Conservation (phyloP, 495 filamentous ascomycete species). For the Lineolata rhizophorae region DNA sequence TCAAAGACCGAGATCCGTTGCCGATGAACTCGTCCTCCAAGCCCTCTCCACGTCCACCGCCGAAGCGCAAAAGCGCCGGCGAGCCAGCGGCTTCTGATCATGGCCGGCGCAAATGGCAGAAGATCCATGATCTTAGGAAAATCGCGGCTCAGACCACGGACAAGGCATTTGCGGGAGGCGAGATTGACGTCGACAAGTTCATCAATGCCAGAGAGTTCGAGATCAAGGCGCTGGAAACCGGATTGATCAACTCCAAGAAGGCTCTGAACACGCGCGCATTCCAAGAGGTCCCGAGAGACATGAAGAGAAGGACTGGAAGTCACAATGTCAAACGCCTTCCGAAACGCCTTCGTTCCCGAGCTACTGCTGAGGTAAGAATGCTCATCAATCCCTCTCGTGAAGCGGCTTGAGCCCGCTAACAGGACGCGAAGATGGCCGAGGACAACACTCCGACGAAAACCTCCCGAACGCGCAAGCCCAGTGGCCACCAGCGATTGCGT, state of each 20-base stretch:
- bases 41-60: too few species aligned
- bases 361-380: slow-evolving; percentile 39
- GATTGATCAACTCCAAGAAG: slow-evolving; percentile 50
- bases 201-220: slow-evolving; percentile 67
- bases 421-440: slow-evolving; percentile 36
- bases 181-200: slow-evolving; percentile 63
- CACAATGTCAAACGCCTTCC: slow-evolving; percentile 92
- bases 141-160: slow-evolving; percentile 52
- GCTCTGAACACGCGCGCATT: slow-evolving; percentile 55
- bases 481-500: slow-evolving; percentile 50
- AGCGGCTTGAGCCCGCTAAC: too few species aligned
- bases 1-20: too few species aligned
- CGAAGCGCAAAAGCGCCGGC: too few species aligned
- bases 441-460: slow-evolving; percentile 82
- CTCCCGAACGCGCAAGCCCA: slow-evolving; percentile 45
- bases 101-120: too few species aligned
- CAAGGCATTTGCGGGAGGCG: slow-evolving; percentile 51
- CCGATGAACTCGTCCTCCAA: too few species aligned
- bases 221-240: slow-evolving; percentile 60
- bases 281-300: slow-evolving; percentile 63
- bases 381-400: slow-evolving; percentile 1
- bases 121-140: slow-evolving; percentile 42
- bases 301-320: slow-evolving; percentile 74
- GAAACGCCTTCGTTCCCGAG: slow-evolving; percentile 45
- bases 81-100: too few species aligned